Evolutionary conservation across 2,329 filamentous ascomycete species (phyloP), one percentile per base, ranked within the genome.

Genomic region (Colletotrichum tropicicola): DNA sequence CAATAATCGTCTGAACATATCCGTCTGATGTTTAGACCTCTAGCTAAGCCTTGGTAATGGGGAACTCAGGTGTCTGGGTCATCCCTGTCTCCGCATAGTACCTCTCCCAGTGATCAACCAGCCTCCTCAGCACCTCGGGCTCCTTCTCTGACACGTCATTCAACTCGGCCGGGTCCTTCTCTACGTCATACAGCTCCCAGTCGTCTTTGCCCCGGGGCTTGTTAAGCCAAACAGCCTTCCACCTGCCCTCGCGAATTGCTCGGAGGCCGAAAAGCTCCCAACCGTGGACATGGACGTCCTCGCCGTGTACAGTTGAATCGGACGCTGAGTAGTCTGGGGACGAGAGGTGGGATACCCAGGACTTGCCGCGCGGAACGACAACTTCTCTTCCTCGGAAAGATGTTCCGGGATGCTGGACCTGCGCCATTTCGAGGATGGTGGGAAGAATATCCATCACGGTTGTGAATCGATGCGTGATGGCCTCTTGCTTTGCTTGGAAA

Each of bases 151-250:
- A 19, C 57, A 21, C 13, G 35, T 49, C 32, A 15, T 27, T 56
- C 43, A 53, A 56, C n/a, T 57, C 54, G 28, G 54, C 54, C 41
- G 82, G 82, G 66, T 89, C 86, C 1, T 75, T 74, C 6, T 71
- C 73, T 2, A 88, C 75, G 69, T 88, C 82, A 70, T 87, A 88
- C 39, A 89, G 73, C 73, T 88, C 83, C 85, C 86, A 89, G 25
- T 80, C 79, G 70, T 86, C 85, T 0, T 86, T 19, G 17, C 68
- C 73, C 55, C 71, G 70, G 19, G 82, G 85, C 59, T 82, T 84
- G 1, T 84, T 85, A 52, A 88, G 85, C 70, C 84, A 87, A 44
- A 86, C 81, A 5, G 85, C 85, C 72, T 88, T 88, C 80, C 82
- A 89, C 69, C 85, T 80, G 7, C 82, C 85, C 56, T 82, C 83